These are phyloP conservation scores for Corymbia citriodora DNA, from an alignment of 441 rosid species.

Conservation along the genomic window DNA sequence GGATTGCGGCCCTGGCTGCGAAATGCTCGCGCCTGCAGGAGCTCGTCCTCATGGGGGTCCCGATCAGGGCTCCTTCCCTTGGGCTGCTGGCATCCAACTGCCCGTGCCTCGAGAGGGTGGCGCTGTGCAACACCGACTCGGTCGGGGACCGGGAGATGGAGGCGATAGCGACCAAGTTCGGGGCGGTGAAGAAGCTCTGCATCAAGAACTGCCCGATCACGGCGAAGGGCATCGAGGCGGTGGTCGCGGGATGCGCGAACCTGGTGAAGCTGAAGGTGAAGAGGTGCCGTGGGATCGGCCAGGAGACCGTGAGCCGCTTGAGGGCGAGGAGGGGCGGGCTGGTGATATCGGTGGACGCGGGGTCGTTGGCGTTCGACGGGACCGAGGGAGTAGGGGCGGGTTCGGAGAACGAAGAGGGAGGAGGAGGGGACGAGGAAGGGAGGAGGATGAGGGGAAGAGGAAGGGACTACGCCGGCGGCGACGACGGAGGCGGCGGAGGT, in stretches of 20 bases:
- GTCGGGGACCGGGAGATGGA: slow-evolving; percentile 50
- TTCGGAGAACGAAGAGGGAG: neutral
- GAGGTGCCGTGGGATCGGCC: slow-evolving; percentile 42
- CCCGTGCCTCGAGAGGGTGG: slow-evolving; percentile 40
- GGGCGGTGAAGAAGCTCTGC: slow-evolving; percentile 45
- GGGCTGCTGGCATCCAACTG: slow-evolving; percentile 38
- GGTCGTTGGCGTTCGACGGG: slow-evolving; percentile 5
- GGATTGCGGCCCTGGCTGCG: slow-evolving; percentile 28
- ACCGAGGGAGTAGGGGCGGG: neutral
- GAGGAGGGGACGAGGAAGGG: neutral
- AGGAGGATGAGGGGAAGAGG: neutral
- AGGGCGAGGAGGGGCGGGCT: slow-evolving; percentile 23
- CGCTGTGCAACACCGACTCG: slow-evolving; percentile 40
- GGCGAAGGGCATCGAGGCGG: slow-evolving; percentile 33
- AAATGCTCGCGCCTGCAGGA: slow-evolving; percentile 26
- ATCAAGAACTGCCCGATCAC: slow-evolving; percentile 61
- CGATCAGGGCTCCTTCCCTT: slow-evolving; percentile 11
- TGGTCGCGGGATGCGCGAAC: slow-evolving; percentile 40
- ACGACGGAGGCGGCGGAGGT: neutral
- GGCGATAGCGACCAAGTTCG: slow-evolving; percentile 28
- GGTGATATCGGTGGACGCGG: slow-evolving; percentile 25
- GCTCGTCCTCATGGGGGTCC: slow-evolving; percentile 36
- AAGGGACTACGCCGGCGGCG: neutral
- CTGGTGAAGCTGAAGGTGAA: slow-evolving; percentile 56
- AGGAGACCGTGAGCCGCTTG: slow-evolving; percentile 21